A percentile compares a stretch with the other conserved stretches of the same genome.
phyloP scores from a whole-genome alignment of 345 rosid genomes.

The Anastatica hierochuntica region DNA sequence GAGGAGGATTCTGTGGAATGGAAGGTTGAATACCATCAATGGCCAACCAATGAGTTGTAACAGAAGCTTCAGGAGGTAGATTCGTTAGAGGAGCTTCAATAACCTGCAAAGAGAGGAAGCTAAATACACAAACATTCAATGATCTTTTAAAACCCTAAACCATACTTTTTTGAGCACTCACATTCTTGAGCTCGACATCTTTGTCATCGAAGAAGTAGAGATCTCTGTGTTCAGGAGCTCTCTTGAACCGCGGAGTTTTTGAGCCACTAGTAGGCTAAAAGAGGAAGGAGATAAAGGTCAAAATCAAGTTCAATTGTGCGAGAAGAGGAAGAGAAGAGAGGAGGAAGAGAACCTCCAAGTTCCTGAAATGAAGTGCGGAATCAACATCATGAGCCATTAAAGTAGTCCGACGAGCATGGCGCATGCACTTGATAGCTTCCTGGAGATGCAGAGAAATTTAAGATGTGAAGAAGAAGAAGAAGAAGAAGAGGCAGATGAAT shows the following conservation, averaged over 20 bases:
- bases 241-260: constrained; percentile 47
- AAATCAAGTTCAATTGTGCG: neutral
- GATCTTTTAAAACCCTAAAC: neutral
- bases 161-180: constrained; percentile 16
- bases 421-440: constrained; percentile 95
- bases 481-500: neutral
- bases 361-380: constrained; percentile 60
- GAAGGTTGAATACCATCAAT: constrained; percentile 89
- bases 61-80: constrained; percentile 45
- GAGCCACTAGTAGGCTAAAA: constrained; percentile 64
- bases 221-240: constrained; percentile 66
- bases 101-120: constrained; percentile 34
- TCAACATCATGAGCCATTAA: constrained; percentile 66
- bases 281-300: neutral
- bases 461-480: neutral
- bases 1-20: constrained; percentile 55
- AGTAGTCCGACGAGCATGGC: constrained; percentile 60
- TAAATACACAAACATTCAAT: constrained; percentile 14
- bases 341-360: constrained; percentile 49
- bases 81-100: constrained; percentile 54
- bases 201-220: constrained; percentile 67
- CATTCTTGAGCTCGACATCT: constrained; percentile 66
- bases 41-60: constrained; percentile 70
- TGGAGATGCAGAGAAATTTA: constrained; percentile 21
- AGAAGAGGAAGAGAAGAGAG: neutral